Evolutionary conservation across 768 basidiomycete genomes (phyloP).

Genomic region (Tulasnella sp.): DNA sequence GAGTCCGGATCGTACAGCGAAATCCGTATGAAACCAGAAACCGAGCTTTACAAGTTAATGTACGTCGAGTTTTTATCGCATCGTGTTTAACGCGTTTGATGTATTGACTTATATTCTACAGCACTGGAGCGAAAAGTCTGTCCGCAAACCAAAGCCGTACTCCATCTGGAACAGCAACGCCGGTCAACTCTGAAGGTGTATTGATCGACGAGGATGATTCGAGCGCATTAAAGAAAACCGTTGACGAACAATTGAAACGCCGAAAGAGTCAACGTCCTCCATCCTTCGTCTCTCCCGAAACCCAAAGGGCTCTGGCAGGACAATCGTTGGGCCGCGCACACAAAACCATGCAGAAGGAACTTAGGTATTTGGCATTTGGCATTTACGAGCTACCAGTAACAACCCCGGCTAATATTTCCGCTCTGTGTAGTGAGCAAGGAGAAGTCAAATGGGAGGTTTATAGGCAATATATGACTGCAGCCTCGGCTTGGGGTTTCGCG

Average conservation of each 20-base stretch:
- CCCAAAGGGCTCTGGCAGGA: constrained; percentile 33
- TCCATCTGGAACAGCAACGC: constrained; percentile 58
- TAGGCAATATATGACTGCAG: constrained; percentile 73
- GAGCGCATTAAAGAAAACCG: background rate
- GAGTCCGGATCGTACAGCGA: constrained; percentile 70
- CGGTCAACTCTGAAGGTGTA: constrained; percentile 39
- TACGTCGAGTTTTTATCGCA: constrained; percentile 46
- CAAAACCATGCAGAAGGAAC: constrained; percentile 42
- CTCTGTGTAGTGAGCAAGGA: constrained; percentile 66
- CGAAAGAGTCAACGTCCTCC: constrained; percentile 38
- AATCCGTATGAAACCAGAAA: constrained; percentile 61
- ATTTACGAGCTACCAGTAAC: constrained; percentile 39
- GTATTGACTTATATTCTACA: background rate
- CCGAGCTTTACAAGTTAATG: constrained; percentile 77
- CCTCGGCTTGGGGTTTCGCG: constrained; percentile 71
- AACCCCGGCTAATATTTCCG: constrained; percentile 61
- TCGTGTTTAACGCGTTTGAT: background rate
- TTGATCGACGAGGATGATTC: constrained; percentile 6
- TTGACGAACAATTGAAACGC: background rate
- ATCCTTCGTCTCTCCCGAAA: constrained; percentile 43
- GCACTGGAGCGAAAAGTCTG: constrained; percentile 30
- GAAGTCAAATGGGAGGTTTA: constrained; percentile 80
- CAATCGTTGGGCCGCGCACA: constrained; percentile 16
- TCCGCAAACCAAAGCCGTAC: constrained; percentile 41
- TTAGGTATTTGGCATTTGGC: constrained; percentile 45